A percentile compares a stretch with the other conserved stretches of the same genome.
Conservation (phyloP, 2,329 filamentous ascomycete species). For the Ilyonectria sp. region DNA sequence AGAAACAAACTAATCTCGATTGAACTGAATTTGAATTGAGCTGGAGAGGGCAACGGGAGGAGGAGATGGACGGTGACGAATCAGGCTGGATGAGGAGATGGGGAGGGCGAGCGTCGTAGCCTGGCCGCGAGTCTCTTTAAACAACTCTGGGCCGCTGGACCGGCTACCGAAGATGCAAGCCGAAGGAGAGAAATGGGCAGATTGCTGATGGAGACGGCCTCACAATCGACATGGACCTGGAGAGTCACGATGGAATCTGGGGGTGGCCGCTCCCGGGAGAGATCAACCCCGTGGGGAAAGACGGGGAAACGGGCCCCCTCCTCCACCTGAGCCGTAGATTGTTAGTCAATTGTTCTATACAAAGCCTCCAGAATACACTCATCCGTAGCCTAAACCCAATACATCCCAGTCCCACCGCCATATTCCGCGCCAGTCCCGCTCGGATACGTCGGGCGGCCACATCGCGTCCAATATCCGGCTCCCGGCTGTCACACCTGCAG, state of each 20-base stretch:
- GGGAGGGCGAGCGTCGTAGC: neutral
- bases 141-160: neutral
- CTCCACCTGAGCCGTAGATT: constrained; percentile 21
- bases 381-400: neutral
- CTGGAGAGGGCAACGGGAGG: neutral
- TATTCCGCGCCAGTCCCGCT: neutral
- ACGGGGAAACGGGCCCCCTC: constrained; percentile 8
- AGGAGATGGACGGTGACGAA: constrained; percentile 6
- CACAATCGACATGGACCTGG: too few relatives aligned
- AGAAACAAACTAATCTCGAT: neutral
- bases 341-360: neutral
- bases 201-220: neutral
- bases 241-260: too few relatives aligned
- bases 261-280: too few relatives aligned
- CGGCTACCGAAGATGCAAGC: neutral
- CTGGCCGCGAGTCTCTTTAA: constrained; percentile 19
- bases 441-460: constrained; percentile 30
- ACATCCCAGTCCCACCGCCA: neutral
- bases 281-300: neutral
- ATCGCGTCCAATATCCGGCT: constrained; percentile 16
- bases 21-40: neutral
- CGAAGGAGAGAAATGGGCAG: neutral
- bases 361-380: too few relatives aligned
- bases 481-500: constrained; percentile 4
- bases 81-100: constrained; percentile 6